Evolutionary conservation across 2,329 filamentous ascomycete genomes (phyloP), one percentile per base, ranked within the genome.

Genomic region (Trichoderma guizhouense): DNA sequence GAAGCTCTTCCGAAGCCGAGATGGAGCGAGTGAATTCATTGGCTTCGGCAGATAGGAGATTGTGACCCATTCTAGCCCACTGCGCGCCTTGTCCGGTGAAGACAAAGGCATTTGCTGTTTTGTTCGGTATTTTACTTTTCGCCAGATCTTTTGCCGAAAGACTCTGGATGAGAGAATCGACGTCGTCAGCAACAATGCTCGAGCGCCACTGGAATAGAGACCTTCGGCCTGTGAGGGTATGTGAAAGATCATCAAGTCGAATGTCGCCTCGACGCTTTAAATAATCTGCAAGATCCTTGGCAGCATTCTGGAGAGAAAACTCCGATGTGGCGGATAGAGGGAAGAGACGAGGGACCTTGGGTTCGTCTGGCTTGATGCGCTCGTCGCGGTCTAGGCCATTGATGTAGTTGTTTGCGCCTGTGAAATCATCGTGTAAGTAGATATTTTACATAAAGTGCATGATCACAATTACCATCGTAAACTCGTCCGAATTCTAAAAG

Each of bases 401-500:
- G 9, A 21, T 39, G 14, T 67, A 9, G 12, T 30, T 28, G 1
- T 12, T 26, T 18, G 11, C 30, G 3, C 30, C 64, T 67, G 5
- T 1, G 0, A 53, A 5, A 9, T 30, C n/a, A 4, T 6, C 14
- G 5, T 21, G 18, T 65, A 0, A 65, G 43, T 1, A 34, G 8
- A 11, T 0, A 15, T 18, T 26, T 5, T 15, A 9, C 2, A 2
- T 11, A 5, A 15, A 11, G 32, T 28, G 12, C 5, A 7, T 2
- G 7, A 9, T 4, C 2, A 6, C 24, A 34, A 3, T 51, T 61
- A 69, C 66, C 51, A 60, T 47, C 26, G n/a, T 34, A 28, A 8
- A 6, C 34, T 3, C 18, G n/a, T 7, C 34, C 55, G 2, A 58
- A 69, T 69, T 80, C 79, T 8, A 83, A 74, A 8, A 85, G 79